Percentiles rank a stretch among this genome's conserved stretches.
Evolutionary conservation across 1,139 yeast species (phyloP).

Genomic region (Lodderomyces theae): DNA sequence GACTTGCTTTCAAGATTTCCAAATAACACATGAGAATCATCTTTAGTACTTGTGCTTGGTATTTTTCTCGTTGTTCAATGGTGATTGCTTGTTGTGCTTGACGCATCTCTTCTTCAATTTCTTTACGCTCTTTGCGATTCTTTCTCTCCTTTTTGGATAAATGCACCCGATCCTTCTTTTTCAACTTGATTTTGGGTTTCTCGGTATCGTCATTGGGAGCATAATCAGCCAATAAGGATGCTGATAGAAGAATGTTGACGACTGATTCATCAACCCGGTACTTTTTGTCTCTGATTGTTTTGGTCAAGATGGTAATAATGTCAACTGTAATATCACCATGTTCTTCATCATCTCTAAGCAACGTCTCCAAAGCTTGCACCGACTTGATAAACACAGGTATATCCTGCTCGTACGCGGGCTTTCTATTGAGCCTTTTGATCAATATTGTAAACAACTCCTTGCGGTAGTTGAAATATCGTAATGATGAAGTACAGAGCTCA

Average conservation of each 20-base stretch:
- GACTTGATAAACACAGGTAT: slow-evolving; percentile 55
- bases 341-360: slow-evolving; percentile 67
- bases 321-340: slow-evolving; percentile 82
- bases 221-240: slow-evolving; percentile 76
- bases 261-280: slow-evolving; percentile 85
- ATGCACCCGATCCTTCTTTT: slow-evolving; percentile 86
- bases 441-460: slow-evolving; percentile 66
- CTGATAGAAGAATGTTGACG: slow-evolving; percentile 66
- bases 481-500: slow-evolving; percentile 60
- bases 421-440: slow-evolving; percentile 62
- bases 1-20: slow-evolving; percentile 62
- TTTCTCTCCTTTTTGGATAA: slow-evolving; percentile 85
- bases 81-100: slow-evolving; percentile 86
- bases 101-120: slow-evolving; percentile 84
- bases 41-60: slow-evolving; percentile 82
- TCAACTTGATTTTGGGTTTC: slow-evolving; percentile 43
- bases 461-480: slow-evolving; percentile 79
- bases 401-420: slow-evolving; percentile 45
- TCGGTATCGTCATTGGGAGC: slow-evolving; percentile 57
- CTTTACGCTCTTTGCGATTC: slow-evolving; percentile 79
- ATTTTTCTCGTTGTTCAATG: slow-evolving; percentile 78
- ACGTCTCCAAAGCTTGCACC: slow-evolving; percentile 59
- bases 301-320: slow-evolving; percentile 61
- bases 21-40: slow-evolving; percentile 69
- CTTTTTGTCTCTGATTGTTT: slow-evolving; percentile 69